These are phyloP conservation scores for Suhomyces emberorum DNA, from an alignment of 805 yeast species.

Conservation along the genomic window DNA sequence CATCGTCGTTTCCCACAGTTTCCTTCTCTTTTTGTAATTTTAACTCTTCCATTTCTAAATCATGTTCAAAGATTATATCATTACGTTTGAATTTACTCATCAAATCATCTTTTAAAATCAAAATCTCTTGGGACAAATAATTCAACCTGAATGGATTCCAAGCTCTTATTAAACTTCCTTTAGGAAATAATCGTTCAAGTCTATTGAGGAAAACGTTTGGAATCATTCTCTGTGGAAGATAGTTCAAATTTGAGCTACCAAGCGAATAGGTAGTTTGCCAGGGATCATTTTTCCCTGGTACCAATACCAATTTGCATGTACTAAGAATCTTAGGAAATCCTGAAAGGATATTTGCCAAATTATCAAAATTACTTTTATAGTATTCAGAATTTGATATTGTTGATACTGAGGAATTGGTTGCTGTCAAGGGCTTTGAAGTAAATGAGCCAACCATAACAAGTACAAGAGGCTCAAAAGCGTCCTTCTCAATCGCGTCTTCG, in stretches of 20 bases:
- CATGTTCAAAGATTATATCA: slow-evolving; percentile 53
- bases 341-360: slow-evolving; percentile 62
- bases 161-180: slow-evolving; percentile 33
- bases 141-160: slow-evolving; percentile 78
- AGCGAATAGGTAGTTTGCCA: slow-evolving; percentile 76
- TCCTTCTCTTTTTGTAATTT: slow-evolving; percentile 14
- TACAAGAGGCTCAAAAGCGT: slow-evolving; percentile 51
- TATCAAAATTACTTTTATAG: slow-evolving; percentile 70
- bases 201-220: slow-evolving; percentile 72
- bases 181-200: slow-evolving; percentile 52
- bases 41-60: slow-evolving; percentile 25
- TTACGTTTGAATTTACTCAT: slow-evolving; percentile 69
- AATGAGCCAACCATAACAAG: slow-evolving; percentile 85
- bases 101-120: slow-evolving; percentile 68
- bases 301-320: slow-evolving; percentile 58
- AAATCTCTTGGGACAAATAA: slow-evolving; percentile 82
- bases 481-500: slow-evolving; percentile 35
- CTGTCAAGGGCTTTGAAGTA: slow-evolving; percentile 58
- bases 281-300: slow-evolving; percentile 93
- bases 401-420: slow-evolving; percentile 48
- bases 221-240: slow-evolving; percentile 62
- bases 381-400: slow-evolving; percentile 49
- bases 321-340: slow-evolving; percentile 53
- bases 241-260: slow-evolving; percentile 42
- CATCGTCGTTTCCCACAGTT: slow-evolving; percentile 12